A percentile compares a stretch with the other conserved stretches of the same genome.
These are phyloP conservation scores for Hevea brasiliensis DNA, from an alignment of 345 rosid species.

Conservation along the genomic window DNA sequence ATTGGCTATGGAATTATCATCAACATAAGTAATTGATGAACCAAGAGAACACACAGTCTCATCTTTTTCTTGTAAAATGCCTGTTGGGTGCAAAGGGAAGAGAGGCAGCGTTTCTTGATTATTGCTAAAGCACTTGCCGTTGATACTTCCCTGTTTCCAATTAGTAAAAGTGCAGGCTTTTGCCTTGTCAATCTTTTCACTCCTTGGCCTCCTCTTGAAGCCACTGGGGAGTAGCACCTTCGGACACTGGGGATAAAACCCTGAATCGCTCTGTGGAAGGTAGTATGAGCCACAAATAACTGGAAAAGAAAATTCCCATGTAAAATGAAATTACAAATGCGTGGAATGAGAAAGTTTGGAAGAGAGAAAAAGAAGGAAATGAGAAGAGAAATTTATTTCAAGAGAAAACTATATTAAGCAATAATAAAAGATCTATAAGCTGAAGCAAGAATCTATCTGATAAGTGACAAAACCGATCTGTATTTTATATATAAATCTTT, in stretches of 20 bases:
- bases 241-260: conserved; percentile 38
- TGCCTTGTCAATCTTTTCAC: conserved; percentile 21
- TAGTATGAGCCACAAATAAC: conserved; percentile 43
- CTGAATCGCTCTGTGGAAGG: conserved; percentile 38
- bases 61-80: conserved; percentile 25
- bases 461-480: conserved; percentile 7
- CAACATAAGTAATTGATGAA: conserved; percentile 8
- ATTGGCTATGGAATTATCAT: not conserved
- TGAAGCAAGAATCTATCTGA: conserved; percentile 1
- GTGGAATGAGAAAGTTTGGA: not conserved
- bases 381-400: too few species aligned
- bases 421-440: conserved; percentile 1
- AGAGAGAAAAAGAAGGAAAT: not conserved
- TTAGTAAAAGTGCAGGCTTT: not conserved
- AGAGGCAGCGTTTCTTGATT: conserved; percentile 44
- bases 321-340: not conserved
- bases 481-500: not conserved
- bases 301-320: conserved; percentile 9
- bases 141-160: not conserved
- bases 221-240: conserved; percentile 34
- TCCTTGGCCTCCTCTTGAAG: conserved; percentile 29
- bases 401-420: not conserved
- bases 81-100: conserved; percentile 62
- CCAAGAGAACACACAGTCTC: conserved; percentile 5
- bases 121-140: not conserved